Evolutionary conservation across 2,329 filamentous ascomycete species (phyloP), one percentile per base, ranked within the genome.

Genomic region (Cercospora sojina): DNA sequence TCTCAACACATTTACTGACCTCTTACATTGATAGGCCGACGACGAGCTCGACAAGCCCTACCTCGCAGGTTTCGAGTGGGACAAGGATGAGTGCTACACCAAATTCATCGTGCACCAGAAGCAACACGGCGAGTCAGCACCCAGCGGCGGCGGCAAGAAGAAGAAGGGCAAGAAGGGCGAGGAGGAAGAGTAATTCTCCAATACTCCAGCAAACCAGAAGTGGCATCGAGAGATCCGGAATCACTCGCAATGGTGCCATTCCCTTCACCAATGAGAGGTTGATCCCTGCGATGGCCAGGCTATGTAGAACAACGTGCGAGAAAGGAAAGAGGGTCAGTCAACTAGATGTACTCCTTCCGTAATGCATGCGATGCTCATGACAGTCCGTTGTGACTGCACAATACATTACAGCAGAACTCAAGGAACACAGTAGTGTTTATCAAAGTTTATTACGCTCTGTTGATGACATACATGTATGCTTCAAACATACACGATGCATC

Each of bases 21-120:
- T 23, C 29, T n/a, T 18, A 29, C 6, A 1, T 5, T 32, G 27
- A 10, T 23, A 97, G 93, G 86, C 90, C 68, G 94, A 98, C 76
- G 94, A 98, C 78, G 94, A 97, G 80, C 85, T 98, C 68, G 91
- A 94, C 64, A 85, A 87, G 72, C 92, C 93, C 70, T 92, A 93
- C 85, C 89, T 98, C 73, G 90, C 90, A 75, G 94, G 94, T 72
- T 97, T 98, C 83, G 93, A 97, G 85, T 97, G 93, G 93, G 91
- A 97, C 81, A 91, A 90, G 79, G 91, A 96, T 74, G 92, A 96
- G 81, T 92, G 88, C 77, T 97, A 92, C 89, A 94, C 91, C 63
- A 87, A 88, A 71, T 86, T 98, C 76, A 84, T 96, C 75, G 93
- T 97, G 70, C 93, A 95, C 81, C 91, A 94, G 78, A 89, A 90